phyloP scores from a whole-genome alignment of 768 basidiomycete genomes.

The Leucogyrophana mollusca region DNA sequence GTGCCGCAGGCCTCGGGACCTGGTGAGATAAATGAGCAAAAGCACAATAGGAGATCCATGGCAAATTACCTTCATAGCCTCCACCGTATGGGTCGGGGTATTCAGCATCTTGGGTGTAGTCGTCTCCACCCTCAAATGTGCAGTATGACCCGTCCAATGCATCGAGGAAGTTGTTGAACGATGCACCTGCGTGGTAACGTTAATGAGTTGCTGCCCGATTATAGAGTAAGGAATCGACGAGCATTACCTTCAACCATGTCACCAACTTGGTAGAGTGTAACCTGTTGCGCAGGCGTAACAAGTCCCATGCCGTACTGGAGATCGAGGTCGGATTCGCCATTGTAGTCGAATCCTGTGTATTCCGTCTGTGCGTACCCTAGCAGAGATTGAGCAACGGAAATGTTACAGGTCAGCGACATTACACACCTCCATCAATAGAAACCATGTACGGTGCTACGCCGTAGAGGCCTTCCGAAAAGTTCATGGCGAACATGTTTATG shows the following conservation, averaged over 20 bases:
- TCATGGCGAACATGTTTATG: conserved; percentile 32
- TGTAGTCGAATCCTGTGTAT: conserved; percentile 13
- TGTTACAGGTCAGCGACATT: not conserved
- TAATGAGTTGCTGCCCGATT: too few relatives aligned
- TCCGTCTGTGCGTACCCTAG: conserved; percentile 26
- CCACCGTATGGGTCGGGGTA: conserved; percentile 23
- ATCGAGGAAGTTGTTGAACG: conserved; percentile 36
- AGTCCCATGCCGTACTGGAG: conserved; percentile 31
- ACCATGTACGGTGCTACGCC: conserved; percentile 27
- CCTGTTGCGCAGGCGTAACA: conserved; percentile 24
- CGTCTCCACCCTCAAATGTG: conserved; percentile 35
- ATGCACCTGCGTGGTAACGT: conserved; percentile 12
- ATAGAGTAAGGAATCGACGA: not conserved
- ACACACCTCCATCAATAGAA: conserved; percentile 36
- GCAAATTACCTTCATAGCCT: conserved; percentile 19
- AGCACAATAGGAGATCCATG: not conserved
- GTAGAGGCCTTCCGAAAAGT: conserved; percentile 17
- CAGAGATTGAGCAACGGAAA: conserved; percentile 3
- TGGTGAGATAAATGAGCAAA: not conserved
- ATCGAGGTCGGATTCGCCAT: conserved; percentile 32
- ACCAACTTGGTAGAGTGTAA: conserved; percentile 34
- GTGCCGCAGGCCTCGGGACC: conserved; percentile 38
- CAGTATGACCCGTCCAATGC: conserved; percentile 34
- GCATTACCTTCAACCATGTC: conserved; percentile 21
- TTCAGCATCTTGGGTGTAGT: conserved; percentile 22